Base-by-base conservation (phyloP, 306 rosid species). In the Inga leiocalycina region DNA sequence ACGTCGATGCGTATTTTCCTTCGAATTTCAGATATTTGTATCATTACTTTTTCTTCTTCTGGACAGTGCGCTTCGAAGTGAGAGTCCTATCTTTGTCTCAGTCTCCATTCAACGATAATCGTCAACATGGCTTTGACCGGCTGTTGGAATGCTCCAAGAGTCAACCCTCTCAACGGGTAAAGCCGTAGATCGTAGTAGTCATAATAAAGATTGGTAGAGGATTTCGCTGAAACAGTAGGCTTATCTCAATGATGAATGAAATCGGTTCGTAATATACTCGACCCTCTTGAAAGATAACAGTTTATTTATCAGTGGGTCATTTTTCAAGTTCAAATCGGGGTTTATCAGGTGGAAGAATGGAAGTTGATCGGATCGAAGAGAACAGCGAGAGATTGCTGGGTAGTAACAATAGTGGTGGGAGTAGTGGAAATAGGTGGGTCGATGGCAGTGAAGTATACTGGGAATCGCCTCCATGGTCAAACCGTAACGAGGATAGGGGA, bases 361-460 rank as follows among this genome's bases (percentile, higher is more conserved):
- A 81, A 41, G 83, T 20, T 71, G 98, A 90, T 88, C 71, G 79
- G 87, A 89, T 93, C 74, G 98, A 91, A 85, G 99, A 93, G 87
- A 83, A 86, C 17, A 90, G 93, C 56, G 91, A 48, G 80, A 89
- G 91, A 80, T 82, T 92, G 85, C 73, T 81, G 81, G 78, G 76
- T 20, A 83, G 86, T n/a, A 72, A 66, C 54, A 77, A 85, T 71
- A 46, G 84, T 84, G 83, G 87, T 3, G 86, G 89, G 51, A 85
- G 91, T 59, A 88, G 89, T 75, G 94, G 86, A 64, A 87, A 86
- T 43, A 88, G 94, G 87, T 93, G 98, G 98, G 98, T 93, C 37
- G 95, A 95, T 84, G 98, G 98, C 14, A 93, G 91, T 84, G 96
- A 95, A 84, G 89, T 95, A 69, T 90, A 92, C 20, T 85, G 92